Evolutionary conservation across 1,139 yeast genomes (phyloP).

Genomic region (Lizanozyma gosingica): DNA sequence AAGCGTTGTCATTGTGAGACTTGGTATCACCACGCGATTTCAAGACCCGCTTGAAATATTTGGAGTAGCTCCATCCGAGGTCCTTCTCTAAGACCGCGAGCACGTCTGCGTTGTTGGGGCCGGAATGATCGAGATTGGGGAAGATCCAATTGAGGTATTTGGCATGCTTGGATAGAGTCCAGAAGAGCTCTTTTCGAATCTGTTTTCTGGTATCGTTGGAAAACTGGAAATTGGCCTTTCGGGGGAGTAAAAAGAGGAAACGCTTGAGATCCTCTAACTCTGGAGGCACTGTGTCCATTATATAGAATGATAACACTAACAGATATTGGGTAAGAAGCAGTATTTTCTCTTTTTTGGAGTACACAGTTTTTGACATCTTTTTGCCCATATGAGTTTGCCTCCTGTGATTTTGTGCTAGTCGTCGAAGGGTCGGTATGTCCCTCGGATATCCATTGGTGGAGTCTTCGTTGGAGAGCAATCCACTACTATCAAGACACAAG

Average conservation of each 20-base stretch:
- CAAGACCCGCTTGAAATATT: conserved; percentile 19
- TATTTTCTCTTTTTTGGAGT: no score
- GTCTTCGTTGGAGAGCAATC: no score
- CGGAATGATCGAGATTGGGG: conserved; percentile 17
- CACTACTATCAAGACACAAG: no score
- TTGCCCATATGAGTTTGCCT: no score
- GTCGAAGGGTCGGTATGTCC: no score
- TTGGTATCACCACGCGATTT: conserved; percentile 12
- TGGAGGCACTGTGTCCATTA: no score
- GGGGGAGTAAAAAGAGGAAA: conserved; percentile 12
- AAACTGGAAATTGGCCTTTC: conserved; percentile 26
- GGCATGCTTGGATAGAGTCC: conserved; percentile 44
- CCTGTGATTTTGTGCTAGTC: no score
- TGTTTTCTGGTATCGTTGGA: conserved; percentile 24
- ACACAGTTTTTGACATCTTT: no score
- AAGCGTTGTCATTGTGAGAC: conserved; percentile 29
- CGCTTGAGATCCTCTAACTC: background rate
- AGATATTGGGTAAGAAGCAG: no score
- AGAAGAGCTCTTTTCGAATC: conserved; percentile 42
- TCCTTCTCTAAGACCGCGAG: conserved; percentile 22
- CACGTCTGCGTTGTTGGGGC: conserved; percentile 13
- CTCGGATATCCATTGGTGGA: no score
- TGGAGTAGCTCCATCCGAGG: conserved; percentile 27
- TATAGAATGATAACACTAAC: no score
- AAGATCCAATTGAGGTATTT: conserved; percentile 41